phyloP scores from a whole-genome alignment of 129 eudicot genomes.

The Centaurea solstitialis region DNA sequence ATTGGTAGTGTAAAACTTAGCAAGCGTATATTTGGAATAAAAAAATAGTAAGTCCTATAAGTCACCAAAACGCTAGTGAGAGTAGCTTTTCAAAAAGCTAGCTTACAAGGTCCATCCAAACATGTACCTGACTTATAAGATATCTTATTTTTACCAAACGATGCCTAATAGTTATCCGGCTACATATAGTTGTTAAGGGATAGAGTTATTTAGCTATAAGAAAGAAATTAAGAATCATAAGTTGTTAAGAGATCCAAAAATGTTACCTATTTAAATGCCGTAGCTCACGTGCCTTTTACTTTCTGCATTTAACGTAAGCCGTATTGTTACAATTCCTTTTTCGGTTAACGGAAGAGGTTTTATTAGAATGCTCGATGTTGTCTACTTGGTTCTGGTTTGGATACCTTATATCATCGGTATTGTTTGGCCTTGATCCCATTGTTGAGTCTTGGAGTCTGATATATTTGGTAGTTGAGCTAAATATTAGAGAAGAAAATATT shows the following conservation, averaged over 20 bases:
- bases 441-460: too few relatives aligned
- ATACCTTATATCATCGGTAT: not conserved
- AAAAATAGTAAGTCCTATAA: too few relatives aligned
- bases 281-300: not conserved
- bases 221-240: not conserved
- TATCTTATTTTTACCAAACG: too few relatives aligned
- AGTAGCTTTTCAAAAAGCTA: too few relatives aligned
- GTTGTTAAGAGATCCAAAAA: not conserved
- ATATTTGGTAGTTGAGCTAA: too few relatives aligned
- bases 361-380: not conserved
- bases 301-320: not conserved
- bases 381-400: not conserved
- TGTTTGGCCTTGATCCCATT: slow-evolving; percentile 3
- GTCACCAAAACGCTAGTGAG: too few relatives aligned
- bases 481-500: too few relatives aligned
- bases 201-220: not conserved
- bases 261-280: not conserved
- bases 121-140: too few relatives aligned
- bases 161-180: not conserved
- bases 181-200: not conserved
- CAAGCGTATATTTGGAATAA: too few relatives aligned
- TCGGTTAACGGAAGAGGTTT: not conserved
- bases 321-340: not conserved
- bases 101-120: too few relatives aligned
- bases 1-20: too few relatives aligned